Conservation (phyloP, 1,139 yeast genomes). For the Kodamaea sp. region DNA sequence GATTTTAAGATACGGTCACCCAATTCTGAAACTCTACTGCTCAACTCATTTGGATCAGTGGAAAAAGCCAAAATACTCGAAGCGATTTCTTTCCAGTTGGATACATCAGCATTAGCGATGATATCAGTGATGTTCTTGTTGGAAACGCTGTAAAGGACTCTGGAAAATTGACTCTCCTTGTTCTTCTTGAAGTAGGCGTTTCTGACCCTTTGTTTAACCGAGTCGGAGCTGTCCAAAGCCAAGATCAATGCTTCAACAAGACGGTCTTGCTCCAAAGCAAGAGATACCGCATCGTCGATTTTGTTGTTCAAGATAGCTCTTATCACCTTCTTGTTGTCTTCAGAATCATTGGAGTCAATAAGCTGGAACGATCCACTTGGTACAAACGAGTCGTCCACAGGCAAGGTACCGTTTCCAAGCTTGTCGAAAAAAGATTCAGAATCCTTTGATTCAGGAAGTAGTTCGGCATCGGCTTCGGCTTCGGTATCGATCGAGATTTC, state of each 20-base stretch:
- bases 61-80: slow-evolving; percentile 64
- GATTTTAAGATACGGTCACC: slow-evolving; percentile 60
- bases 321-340: slow-evolving; percentile 48
- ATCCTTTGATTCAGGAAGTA: slow-evolving; percentile 34
- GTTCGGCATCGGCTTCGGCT: slow-evolving; percentile 24
- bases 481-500: slow-evolving; percentile 11
- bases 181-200: slow-evolving; percentile 66
- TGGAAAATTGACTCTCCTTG: slow-evolving; percentile 60
- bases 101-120: slow-evolving; percentile 73
- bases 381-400: slow-evolving; percentile 22
- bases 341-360: slow-evolving; percentile 21
- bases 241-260: slow-evolving; percentile 80
- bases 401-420: slow-evolving; percentile 32
- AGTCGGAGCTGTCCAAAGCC: slow-evolving; percentile 68
- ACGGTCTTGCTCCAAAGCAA: slow-evolving; percentile 63
- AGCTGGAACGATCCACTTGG: slow-evolving; percentile 53
- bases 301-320: slow-evolving; percentile 65
- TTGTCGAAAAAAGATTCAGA: slow-evolving; percentile 52
- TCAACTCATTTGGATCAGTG: slow-evolving; percentile 47
- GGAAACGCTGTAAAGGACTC: slow-evolving; percentile 70
- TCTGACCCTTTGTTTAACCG: slow-evolving; percentile 65
- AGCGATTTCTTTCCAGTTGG: slow-evolving; percentile 85
- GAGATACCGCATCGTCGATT: slow-evolving; percentile 64
- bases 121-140: slow-evolving; percentile 66
- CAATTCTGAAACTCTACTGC: slow-evolving; percentile 57